Evolutionary conservation across 2,329 filamentous ascomycete species (phyloP), one percentile per base, ranked within the genome.

Genomic region (Alternaria gaisen): DNA sequence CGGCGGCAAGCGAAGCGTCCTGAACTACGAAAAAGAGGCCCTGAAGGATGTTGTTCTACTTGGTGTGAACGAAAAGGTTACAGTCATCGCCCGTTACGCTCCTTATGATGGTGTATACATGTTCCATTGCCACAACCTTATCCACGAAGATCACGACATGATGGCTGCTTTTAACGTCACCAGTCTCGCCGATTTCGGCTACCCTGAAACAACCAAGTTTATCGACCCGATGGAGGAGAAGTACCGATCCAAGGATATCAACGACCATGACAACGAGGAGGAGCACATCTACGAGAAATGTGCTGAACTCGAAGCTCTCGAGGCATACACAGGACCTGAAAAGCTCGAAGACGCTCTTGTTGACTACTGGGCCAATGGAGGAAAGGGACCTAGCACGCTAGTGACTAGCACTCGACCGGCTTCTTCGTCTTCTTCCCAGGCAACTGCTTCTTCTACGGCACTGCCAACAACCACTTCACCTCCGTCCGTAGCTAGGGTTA

Each of bases 41-140:
- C 79, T 88, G 8, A 88, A 88, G 74, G 86, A 88, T 63, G 84
- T 87, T 2, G 85, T 87, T 2, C 83, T 85, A 73, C 80, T 88
- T 4, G 84, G 82, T 11, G 74, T 73, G 1, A 81, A 82, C 32
- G 86, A 88, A 58, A 72, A 67, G 6, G 73, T 74, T 5, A 65
- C 58, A 2, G 76, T 78, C 12, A 68, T 74, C 28, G 75, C 76
- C 16, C 71, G 70, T 9, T 78, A 72, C 28, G 69, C 72, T 5
- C 76, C 75, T 11, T 78, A 71, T 61, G 82, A 85, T 58, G 86
- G 86, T 8, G 76, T 84, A 12, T 84, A 83, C 65, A 82, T 82
- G 80, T 83, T 83, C 68, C 82, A 80, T 53, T 80, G 79, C 75
- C 81, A 83, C 69, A 82, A 83, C 57, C 71, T 82, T 9, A 74